Conservation (phyloP, 345 rosid species). For the Populus nigra region DNA sequence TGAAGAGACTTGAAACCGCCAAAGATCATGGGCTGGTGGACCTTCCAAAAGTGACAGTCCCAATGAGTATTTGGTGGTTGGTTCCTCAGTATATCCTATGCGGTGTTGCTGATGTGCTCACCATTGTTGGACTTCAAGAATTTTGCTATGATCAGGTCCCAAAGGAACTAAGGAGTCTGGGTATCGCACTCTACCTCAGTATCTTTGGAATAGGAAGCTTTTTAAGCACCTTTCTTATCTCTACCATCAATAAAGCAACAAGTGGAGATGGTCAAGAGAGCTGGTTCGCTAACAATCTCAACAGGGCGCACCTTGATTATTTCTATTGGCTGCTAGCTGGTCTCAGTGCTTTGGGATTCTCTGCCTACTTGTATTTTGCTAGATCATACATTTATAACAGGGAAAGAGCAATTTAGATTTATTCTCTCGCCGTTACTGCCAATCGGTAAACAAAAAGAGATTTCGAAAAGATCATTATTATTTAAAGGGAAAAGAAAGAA, state of each 20-base stretch:
- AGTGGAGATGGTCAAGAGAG: neutral
- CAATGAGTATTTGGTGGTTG: constrained; percentile 1
- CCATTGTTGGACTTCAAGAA: constrained; percentile 9
- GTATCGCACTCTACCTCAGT: neutral
- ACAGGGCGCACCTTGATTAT: constrained; percentile 8
- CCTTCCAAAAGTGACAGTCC: constrained; percentile 1
- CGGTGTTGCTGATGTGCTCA: constrained; percentile 1
- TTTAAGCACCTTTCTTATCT: constrained; percentile 5
- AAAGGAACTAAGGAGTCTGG: neutral
- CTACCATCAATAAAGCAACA: neutral
- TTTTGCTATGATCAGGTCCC: constrained; percentile 16
- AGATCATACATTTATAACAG: constrained; percentile 3
- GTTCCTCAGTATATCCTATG: neutral
- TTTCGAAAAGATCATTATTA: too few species aligned
- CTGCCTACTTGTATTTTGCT: neutral
- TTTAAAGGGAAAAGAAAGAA: too few species aligned
- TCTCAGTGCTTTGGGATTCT: neutral
- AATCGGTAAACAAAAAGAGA: too few species aligned
- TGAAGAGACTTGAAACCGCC: neutral
- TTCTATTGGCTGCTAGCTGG: constrained; percentile 8
- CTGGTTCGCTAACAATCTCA: constrained; percentile 13
- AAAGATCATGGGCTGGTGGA: neutral
- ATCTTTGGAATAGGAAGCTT: neutral
- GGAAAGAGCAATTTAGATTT: neutral
- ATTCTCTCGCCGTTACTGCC: too few species aligned